phyloP scores from a whole-genome alignment of 148 eudicot genomes.

The Silene conica region DNA sequence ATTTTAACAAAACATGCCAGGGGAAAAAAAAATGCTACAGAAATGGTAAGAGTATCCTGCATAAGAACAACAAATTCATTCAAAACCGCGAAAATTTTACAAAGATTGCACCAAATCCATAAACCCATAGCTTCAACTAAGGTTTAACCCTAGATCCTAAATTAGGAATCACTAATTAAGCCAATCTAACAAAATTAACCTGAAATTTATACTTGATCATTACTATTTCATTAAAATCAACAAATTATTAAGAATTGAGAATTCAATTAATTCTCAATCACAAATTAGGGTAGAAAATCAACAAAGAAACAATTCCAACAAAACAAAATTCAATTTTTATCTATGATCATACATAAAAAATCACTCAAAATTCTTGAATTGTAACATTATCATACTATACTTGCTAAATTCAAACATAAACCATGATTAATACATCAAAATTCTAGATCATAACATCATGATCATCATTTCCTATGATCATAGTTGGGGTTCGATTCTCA shows the following conservation, averaged over 20 bases:
- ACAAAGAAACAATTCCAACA: constrained; percentile 1
- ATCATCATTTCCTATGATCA: constrained; percentile 14
- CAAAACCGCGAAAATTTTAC: background rate
- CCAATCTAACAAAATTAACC: constrained; percentile 5
- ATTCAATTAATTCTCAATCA: background rate
- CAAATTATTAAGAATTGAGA: background rate
- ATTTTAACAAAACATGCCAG: constrained; percentile 53
- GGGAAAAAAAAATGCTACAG: constrained; percentile 15
- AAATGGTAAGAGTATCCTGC: constrained; percentile 22
- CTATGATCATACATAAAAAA: constrained; percentile 10
- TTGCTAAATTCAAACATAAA: no score
- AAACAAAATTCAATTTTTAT: background rate
- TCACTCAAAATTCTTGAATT: background rate
- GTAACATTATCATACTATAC: no score
- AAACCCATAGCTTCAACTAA: background rate
- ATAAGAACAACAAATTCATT: background rate
- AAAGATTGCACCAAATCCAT: background rate
- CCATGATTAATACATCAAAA: background rate
- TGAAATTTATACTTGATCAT: constrained; percentile 10
- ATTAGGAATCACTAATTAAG: constrained; percentile 2
- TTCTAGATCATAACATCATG: constrained; percentile 18
- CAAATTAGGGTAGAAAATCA: constrained; percentile 3
- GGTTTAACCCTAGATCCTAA: constrained; percentile 11
- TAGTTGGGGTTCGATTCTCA: background rate
- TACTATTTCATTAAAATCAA: background rate